Conservation (phyloP, 2,329 filamentous ascomycete genomes). For the Claviceps sorghi region DNA sequence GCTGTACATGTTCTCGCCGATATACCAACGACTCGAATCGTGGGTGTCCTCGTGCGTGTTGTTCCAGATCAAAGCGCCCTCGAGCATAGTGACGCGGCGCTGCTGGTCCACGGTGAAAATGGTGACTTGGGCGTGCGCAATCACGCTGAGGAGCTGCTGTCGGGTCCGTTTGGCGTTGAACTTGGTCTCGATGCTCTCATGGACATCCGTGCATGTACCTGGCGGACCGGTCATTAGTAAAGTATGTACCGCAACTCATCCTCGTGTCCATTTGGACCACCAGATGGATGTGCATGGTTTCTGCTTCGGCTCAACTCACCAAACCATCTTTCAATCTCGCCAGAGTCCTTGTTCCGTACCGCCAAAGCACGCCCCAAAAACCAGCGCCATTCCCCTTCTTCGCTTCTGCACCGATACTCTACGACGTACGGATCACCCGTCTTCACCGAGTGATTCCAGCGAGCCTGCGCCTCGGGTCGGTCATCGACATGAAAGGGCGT, state of each 20-base stretch:
- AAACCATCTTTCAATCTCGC: conserved; percentile 64
- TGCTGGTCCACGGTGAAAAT: conserved; percentile 57
- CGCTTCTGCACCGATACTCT: conserved; percentile 55
- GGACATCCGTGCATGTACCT: conserved; percentile 62
- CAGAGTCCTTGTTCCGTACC: conserved; percentile 48
- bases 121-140: conserved; percentile 60
- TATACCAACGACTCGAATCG: conserved; percentile 30
- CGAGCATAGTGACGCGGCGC: conserved; percentile 50
- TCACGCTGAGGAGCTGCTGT: conserved; percentile 58
- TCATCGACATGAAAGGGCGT: conserved; percentile 58
- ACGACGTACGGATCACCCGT: conserved; percentile 56
- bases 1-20: conserved; percentile 49
- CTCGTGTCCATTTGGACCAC: too few species aligned
- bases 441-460: conserved; percentile 47
- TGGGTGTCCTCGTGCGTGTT: conserved; percentile 24
- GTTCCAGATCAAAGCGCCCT: conserved; percentile 49
- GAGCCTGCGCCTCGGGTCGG: conserved; percentile 34
- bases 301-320: conserved; percentile 25
- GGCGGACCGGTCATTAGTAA: neutral
- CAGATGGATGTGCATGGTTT: too few species aligned
- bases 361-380: conserved; percentile 61
- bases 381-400: conserved; percentile 61
- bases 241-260: neutral
- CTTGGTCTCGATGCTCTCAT: conserved; percentile 57
- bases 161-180: conserved; percentile 49